Base-by-base conservation (phyloP, 192 early-diverging fungal genomes). In the Coemansia sp. region DNA sequence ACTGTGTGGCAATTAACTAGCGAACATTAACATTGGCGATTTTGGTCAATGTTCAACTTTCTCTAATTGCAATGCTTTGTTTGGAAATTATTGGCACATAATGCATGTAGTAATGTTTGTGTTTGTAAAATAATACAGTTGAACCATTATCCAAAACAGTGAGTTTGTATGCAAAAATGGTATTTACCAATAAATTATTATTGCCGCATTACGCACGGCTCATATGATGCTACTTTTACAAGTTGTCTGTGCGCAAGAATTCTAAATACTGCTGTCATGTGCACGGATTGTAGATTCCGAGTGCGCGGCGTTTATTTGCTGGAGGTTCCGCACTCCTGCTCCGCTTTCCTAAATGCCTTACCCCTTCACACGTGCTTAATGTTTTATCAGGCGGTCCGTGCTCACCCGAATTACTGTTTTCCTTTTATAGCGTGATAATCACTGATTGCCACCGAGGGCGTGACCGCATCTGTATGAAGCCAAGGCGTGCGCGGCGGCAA, bases 311-410 rank as follows among this genome's bases (percentile, higher is more conserved):
- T 45, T 25, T 53, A 53, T 53, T 53, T 53, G 51, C 51, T 22
- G 51, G 21, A 6, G 51, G 11, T 27, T 53, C 51, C 51, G 51
- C 51, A 53, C 7, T 23, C 9, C n/a, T 21, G 49, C 49, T 50
- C 49, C 49, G 17, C 22, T 4, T 53, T 23, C 51, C 11, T 22
- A 53, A 53, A 53, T 4, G 21, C 0, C 15, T 7, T 25, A n/a
- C 41, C 41, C 41, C 51, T 53, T 53, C 51, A 53, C 51, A 53
- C 51, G 51, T 53, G 51, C 51, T 12, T 53, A 22, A 22, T 24
- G 12, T 53, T 45, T 45, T 45, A 45, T 45, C 41, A 9, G 14
- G 21, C 51, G 51, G 51, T 53, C 51, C 51, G 51, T 53, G 51
- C 51, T 53, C 51, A 53, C 51, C 51, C 51, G 51, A 53, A 53